Percentiles rank a stretch among this genome's conserved stretches.
Evolutionary conservation across 2,329 filamentous ascomycete genomes (phyloP).

Genomic region (Colletotrichum sp.): DNA sequence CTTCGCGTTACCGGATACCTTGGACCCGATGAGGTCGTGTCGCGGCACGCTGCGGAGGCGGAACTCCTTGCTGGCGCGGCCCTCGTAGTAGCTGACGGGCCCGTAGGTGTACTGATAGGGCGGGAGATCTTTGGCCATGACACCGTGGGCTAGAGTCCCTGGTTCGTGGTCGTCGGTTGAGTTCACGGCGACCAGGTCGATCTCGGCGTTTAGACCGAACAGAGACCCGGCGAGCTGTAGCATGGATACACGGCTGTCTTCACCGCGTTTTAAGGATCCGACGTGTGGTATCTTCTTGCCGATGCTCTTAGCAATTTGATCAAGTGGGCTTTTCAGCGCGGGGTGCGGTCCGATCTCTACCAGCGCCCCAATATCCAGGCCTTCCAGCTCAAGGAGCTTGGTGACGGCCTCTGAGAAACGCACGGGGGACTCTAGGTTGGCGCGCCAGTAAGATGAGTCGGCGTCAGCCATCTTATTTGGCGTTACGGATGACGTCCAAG

Average conservation of each 20-base stretch:
- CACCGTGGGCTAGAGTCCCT: rapidly evolving
- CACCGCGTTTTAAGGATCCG: neutral
- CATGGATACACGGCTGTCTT: neutral
- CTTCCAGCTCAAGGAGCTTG: neutral
- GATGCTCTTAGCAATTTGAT: neutral
- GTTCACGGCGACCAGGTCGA: neutral
- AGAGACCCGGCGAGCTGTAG: neutral
- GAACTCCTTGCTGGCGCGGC: neutral
- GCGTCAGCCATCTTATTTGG: neutral
- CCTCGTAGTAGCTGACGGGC: neutral
- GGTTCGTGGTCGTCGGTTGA: neutral
- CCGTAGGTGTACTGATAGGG: neutral
- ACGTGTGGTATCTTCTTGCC: neutral
- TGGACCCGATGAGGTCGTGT: neutral
- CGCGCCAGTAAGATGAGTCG: neutral
- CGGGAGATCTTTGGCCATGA: neutral
- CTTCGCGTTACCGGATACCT: neutral
- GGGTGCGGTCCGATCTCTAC: neutral
- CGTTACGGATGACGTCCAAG: neutral
- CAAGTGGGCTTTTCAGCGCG: neutral
- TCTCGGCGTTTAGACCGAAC: neutral
- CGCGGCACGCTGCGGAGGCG: neutral
- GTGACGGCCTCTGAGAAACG: neutral
- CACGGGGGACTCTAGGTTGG: neutral
- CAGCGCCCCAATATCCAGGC: neutral